phyloP scores from a whole-genome alignment of 257 asterid species.

The Salvia splendens region DNA sequence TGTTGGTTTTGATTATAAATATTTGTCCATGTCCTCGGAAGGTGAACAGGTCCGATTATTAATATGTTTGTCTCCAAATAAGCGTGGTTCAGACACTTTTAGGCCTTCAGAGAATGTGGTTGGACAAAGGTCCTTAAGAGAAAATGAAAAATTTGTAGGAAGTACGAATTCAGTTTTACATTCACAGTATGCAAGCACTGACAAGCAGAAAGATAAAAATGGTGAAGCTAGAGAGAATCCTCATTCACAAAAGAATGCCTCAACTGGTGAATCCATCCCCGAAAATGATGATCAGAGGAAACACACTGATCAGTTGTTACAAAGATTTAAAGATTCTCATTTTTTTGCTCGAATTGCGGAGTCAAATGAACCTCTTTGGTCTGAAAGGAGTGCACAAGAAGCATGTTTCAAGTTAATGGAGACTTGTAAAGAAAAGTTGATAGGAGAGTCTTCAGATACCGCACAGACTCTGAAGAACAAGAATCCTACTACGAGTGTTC shows the following conservation, averaged over 20 bases:
- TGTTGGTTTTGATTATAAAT: conserved; percentile 26
- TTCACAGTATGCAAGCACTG: conserved; percentile 33
- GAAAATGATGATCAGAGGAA: conserved; percentile 72
- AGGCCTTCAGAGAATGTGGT: conserved; percentile 72
- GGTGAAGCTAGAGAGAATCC: conserved; percentile 35
- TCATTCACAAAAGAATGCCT: conserved; percentile 48
- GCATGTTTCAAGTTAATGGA: conserved; percentile 39
- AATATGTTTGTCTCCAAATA: conserved; percentile 72
- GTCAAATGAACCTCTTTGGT: conserved; percentile 85
- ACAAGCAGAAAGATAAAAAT: conserved; percentile 43
- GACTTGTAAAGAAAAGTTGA: conserved; percentile 41
- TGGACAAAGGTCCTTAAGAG: conserved; percentile 43
- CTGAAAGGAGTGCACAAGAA: conserved; percentile 61
- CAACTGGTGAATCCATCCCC: conserved; percentile 68
- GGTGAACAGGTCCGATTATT: conserved; percentile 84
- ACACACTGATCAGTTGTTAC: conserved; percentile 65
- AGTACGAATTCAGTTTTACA: conserved; percentile 40
- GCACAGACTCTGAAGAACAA: conserved; percentile 39
- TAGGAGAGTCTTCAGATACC: conserved; percentile 44
- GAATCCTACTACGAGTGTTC: conserved; percentile 49
- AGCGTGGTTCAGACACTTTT: conserved; percentile 68
- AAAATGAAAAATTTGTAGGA: conserved; percentile 45
- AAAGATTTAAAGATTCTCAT: conserved; percentile 67
- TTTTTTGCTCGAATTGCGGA: conserved; percentile 85
- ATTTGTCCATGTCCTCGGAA: conserved; percentile 33